These are phyloP conservation scores for Solanum neorickii DNA, from an alignment of 257 asterid species.

Conservation along the genomic window DNA sequence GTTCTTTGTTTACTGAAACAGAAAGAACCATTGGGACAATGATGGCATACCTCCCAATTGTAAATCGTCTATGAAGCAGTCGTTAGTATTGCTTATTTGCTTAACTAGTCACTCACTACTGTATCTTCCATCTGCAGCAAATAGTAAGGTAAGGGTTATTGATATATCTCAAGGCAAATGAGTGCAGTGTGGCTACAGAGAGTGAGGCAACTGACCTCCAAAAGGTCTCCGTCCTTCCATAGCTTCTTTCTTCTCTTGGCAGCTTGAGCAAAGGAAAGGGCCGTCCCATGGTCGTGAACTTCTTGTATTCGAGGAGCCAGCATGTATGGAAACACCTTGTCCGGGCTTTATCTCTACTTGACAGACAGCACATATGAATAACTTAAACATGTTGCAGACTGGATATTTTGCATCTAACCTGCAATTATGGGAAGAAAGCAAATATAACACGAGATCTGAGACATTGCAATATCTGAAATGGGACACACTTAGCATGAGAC, in stretches of 20 bases:
- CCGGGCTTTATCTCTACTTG: slow-evolving; percentile 91
- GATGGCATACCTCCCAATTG: slow-evolving; percentile 13
- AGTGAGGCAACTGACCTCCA: slow-evolving; percentile 44
- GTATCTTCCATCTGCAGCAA: slow-evolving; percentile 59
- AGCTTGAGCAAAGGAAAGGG: slow-evolving; percentile 86
- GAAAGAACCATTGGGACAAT: slow-evolving; percentile 8
- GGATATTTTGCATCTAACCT: slow-evolving; percentile 93
- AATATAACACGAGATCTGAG: neutral
- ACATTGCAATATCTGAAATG: neutral
- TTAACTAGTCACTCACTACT: slow-evolving; percentile 73
- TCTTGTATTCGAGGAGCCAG: slow-evolving; percentile 35
- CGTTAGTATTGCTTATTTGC: slow-evolving; percentile 3
- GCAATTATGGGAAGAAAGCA: slow-evolving; percentile 1
- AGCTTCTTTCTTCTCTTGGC: slow-evolving; percentile 94
- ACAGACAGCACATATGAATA: slow-evolving; percentile 91
- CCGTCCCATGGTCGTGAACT: slow-evolving; percentile 95
- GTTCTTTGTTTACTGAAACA: neutral
- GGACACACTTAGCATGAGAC: neutral
- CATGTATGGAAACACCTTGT: slow-evolving; percentile 80
- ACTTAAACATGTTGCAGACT: slow-evolving; percentile 85
- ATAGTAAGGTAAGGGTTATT: neutral
- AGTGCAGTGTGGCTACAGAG: neutral
- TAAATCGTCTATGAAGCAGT: slow-evolving; percentile 8
- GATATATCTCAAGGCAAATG: neutral
- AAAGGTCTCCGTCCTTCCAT: slow-evolving; percentile 88